A percentile compares a stretch with the other conserved stretches of the same genome.
Conservation (phyloP, 345 rosid genomes). For the Bretschneidera sinensis region DNA sequence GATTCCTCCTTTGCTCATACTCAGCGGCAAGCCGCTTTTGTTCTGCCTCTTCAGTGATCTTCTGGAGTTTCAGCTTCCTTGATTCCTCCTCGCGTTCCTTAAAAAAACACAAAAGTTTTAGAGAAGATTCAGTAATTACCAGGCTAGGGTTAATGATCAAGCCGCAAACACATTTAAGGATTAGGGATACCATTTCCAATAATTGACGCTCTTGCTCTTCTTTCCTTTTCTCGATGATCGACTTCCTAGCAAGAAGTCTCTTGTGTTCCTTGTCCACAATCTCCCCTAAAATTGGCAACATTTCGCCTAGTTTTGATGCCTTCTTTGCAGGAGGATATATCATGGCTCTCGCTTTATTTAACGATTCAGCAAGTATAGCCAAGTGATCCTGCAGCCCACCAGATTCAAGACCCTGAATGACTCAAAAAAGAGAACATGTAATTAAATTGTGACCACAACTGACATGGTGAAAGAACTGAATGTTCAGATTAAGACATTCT, state of each 20-base stretch:
- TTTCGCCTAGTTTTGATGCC: conserved; percentile 68
- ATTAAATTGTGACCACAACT: too few relatives aligned
- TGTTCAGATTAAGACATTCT: too few relatives aligned
- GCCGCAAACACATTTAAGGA: neutral
- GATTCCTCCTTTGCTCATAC: conserved; percentile 63
- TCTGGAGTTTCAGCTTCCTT: conserved; percentile 67
- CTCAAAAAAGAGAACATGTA: neutral
- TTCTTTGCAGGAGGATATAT: conserved; percentile 61
- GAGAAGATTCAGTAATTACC: too few relatives aligned
- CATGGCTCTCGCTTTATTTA: conserved; percentile 72
- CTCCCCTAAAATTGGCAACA: conserved; percentile 71
- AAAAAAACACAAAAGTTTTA: conserved; percentile 9
- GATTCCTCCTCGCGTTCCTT: conserved; percentile 95
- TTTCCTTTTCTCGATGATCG: conserved; percentile 92
- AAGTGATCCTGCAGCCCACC: conserved; percentile 73
- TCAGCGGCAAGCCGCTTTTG: conserved; percentile 86
- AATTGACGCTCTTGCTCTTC: conserved; percentile 97
- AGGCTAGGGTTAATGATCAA: conserved; percentile 1
- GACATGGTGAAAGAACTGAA: too few relatives aligned
- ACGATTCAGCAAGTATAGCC: conserved; percentile 64
- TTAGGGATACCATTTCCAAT: conserved; percentile 63
- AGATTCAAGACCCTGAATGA: conserved; percentile 74
- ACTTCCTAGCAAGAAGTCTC: conserved; percentile 88
- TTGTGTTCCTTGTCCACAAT: conserved; percentile 87
- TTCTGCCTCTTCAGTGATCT: conserved; percentile 90